Base-by-base conservation (phyloP, 805 yeast species). In the Nakazawaea holstii region DNA sequence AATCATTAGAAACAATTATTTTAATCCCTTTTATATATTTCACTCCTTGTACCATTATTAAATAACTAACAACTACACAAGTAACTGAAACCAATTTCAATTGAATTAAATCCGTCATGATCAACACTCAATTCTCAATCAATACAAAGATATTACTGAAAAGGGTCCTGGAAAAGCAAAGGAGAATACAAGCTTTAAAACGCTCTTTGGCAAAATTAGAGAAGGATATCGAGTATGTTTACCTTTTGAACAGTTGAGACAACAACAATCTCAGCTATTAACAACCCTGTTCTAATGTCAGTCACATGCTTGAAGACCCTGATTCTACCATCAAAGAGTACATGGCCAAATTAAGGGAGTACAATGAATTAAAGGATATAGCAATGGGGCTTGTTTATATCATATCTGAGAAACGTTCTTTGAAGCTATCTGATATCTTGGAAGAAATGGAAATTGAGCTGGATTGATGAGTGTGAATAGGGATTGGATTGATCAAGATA, bases 301-400 rank as follows among this genome's bases (percentile, higher is more conserved):
- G 42, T 30, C 28, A 29, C 42, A 29, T 26, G 14, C 10, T 39
- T n/a, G 42, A 39, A 29, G 42, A 39, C 46, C 76, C 82, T 1
- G 73, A 70, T 36, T 61, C 57, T 1, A 65, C 81, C 1, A 73
- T 76, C n/a, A 67, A 69, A 37, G 56, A 59, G 27, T 88, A 84
- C 53, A 79, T 84, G 24, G 57, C 60, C 27, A 68, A 70, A 44
- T 61, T 84, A 35, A 78, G 79, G 51, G 63, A 67, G 46, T 84
- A 83, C 60, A 80, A 84, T 55, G 87, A 82, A 50, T 61, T 84
- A 24, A 74, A 77, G 55, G 90, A 84, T 56, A 69, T 73, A 1
- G 86, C 87, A 0, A 56, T 81, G 45, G 72, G 75, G 6, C 58
- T 84, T 51, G 73, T 80, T 9, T 74, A 76, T 36, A 60, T 80